Evolutionary conservation across 139 green algal genomes (phyloP), one percentile per base, ranked within the genome.

Genomic region (Chlamydomonas incerta): DNA sequence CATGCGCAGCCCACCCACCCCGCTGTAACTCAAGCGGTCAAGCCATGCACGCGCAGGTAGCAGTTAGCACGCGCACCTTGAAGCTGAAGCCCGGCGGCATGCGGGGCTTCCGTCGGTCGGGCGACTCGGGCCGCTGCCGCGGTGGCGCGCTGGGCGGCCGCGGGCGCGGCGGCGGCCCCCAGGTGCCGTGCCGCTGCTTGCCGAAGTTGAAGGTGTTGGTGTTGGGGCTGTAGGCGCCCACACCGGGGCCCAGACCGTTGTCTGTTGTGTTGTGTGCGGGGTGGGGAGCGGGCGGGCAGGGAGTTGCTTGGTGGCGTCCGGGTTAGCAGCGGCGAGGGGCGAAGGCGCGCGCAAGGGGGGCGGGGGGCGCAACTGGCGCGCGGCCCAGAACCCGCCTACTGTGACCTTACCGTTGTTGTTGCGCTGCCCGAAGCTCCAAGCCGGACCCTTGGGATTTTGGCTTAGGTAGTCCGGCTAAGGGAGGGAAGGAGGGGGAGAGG

Each of bases 161-260:
- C 6, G 55, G 15, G 14, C 65, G 63, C 21, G 77, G 77, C 46
- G 77, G 77, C 47, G 77, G 77, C 23, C 77, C 77, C 77, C 77
- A 84, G 11, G 60, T 10, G 15, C 28, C 55, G 34, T 84, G 63
- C 8, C 8, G 29, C 29, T 60, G 52, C 24, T 46, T 41, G 41
- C 17, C 18, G 23, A 60, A 72, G 62, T 72, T 73, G 77, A 84
- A 84, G 46, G 65, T 84, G 77, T 84, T 75, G 65, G 63, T 84
- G 66, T 67, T 74, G 46, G 77, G 77, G 47, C 46, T 68, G 77
- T 84, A 84, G 20, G 29, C 11, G 15, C 77, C 77, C 11, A 75
- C 65, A 20, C 77, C 77, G 8, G 77, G 77, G 0, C 24, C 10
- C 20, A 24, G n/a, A 0, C 4, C 28, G 28, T 73, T 34, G 29